These are phyloP conservation scores for Acarospora socialis DNA, from an alignment of 2,329 filamentous ascomycete genomes.

Conservation along the genomic window DNA sequence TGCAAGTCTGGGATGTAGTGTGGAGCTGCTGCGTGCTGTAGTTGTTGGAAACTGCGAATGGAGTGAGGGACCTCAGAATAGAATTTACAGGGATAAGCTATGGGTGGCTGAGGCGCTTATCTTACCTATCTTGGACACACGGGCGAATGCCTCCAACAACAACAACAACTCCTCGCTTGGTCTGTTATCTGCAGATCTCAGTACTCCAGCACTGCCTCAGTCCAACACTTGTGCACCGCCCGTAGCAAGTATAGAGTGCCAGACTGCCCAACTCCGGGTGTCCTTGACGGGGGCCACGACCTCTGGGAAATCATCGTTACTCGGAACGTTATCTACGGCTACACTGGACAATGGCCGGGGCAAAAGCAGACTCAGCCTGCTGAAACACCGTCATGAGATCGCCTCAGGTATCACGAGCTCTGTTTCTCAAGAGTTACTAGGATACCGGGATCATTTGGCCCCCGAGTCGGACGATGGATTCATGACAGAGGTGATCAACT, in stretches of 20 bases:
- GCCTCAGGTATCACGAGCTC: constrained; percentile 86
- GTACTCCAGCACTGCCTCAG: no score
- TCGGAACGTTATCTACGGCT: constrained; percentile 79
- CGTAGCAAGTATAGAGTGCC: constrained; percentile 27
- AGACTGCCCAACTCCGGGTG: constrained; percentile 63
- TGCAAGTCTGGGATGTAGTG: constrained; percentile 72
- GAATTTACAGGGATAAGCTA: constrained; percentile 39
- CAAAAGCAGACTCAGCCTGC: constrained; percentile 70
- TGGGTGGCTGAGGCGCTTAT: constrained; percentile 86
- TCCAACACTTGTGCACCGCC: background rate
- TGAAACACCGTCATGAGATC: constrained; percentile 90
- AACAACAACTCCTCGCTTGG: no score
- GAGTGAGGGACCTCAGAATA: constrained; percentile 21
- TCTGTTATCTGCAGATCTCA: no score
- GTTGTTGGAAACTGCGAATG: constrained; percentile 69
- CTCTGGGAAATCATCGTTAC: constrained; percentile 79
- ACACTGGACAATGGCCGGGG: constrained; percentile 84
- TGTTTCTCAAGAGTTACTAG: constrained; percentile 83
- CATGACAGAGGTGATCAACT: constrained; percentile 48
- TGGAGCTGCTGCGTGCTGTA: constrained; percentile 69
- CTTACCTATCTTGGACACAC: constrained; percentile 57
- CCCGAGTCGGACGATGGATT: constrained; percentile 3
- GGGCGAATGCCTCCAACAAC: constrained; percentile 10
- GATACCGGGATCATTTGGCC: constrained; percentile 45
- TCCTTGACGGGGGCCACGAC: constrained; percentile 81